Evolutionary conservation across 495 filamentous ascomycete species (phyloP).

Genomic region (Poronia punctata): DNA sequence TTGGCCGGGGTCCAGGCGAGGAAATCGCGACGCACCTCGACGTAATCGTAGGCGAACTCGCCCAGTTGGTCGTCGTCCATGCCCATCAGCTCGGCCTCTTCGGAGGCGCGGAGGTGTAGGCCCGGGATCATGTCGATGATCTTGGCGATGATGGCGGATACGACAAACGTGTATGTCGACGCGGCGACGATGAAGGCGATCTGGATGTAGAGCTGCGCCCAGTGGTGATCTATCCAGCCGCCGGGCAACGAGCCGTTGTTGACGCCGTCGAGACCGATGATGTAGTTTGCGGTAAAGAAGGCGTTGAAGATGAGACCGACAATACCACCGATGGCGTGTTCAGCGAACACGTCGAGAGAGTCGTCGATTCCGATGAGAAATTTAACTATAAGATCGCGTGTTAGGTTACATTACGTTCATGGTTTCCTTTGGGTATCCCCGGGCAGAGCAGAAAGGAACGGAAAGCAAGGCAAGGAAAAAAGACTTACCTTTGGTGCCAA

Average conservation of each 20-base stretch:
- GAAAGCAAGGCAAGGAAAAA: slow-evolving; percentile 24
- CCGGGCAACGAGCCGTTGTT: slow-evolving; percentile 66
- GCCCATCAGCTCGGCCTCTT: slow-evolving; percentile 94
- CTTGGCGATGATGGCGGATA: slow-evolving; percentile 78
- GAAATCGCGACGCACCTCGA: slow-evolving; percentile 95
- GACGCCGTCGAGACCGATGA: slow-evolving; percentile 90
- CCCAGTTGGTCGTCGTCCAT: slow-evolving; percentile 99
- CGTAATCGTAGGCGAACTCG: slow-evolving; percentile 99
- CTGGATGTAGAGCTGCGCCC: slow-evolving; percentile 83
- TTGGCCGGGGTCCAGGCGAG: slow-evolving; percentile 93
- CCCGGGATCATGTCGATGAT: slow-evolving; percentile 82
- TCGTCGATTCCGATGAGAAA: slow-evolving; percentile 94
- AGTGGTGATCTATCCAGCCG: slow-evolving; percentile 87
- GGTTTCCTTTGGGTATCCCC: no score
- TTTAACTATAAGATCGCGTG: slow-evolving; percentile 59
- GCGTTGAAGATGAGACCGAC: slow-evolving; percentile 90
- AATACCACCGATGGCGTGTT: slow-evolving; percentile 93
- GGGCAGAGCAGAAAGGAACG: no score
- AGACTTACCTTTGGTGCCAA: slow-evolving; percentile 66
- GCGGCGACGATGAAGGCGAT: slow-evolving; percentile 78
- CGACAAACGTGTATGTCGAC: slow-evolving; percentile 71
- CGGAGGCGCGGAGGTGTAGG: slow-evolving; percentile 81
- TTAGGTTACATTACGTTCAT: slow-evolving; percentile 23
- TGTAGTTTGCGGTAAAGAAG: slow-evolving; percentile 78
- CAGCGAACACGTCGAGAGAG: slow-evolving; percentile 95